Evolutionary conservation across 192 early-diverging fungal genomes (phyloP).

Genomic region (Thamnidium elegans): DNA sequence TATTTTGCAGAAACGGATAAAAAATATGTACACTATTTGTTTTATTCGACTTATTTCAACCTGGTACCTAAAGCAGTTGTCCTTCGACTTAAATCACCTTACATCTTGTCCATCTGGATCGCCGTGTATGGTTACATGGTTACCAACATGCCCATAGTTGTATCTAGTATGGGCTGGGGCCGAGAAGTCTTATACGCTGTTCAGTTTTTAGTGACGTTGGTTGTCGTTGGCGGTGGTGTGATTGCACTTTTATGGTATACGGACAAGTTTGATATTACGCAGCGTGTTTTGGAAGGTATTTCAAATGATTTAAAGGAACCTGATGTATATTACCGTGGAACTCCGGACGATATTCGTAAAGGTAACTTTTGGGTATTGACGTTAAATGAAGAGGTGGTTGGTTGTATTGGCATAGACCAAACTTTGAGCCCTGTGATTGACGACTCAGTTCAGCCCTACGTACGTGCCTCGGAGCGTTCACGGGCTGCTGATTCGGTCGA

Average conservation of each 20-base stretch:
- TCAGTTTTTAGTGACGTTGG: constrained; percentile 10
- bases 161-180: not conserved
- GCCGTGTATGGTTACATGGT: constrained; percentile 3
- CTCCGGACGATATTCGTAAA: not conserved
- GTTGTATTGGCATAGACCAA: constrained; percentile 35
- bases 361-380: constrained; percentile 41
- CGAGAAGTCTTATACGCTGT: not conserved
- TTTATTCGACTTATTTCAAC: constrained; percentile 36
- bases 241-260: constrained; percentile 29
- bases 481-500: not conserved
- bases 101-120: constrained; percentile 11
- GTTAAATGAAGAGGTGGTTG: constrained; percentile 28
- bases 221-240: constrained; percentile 9
- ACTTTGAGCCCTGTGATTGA: constrained; percentile 1
- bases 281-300: constrained; percentile 26
- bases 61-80: constrained; percentile 31
- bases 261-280: constrained; percentile 30
- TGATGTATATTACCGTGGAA: constrained; percentile 29
- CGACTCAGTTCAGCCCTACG: not conserved
- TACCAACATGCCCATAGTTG: constrained; percentile 4
- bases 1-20: constrained; percentile 32
- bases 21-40: constrained; percentile 37
- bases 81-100: constrained; percentile 23
- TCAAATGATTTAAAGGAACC: constrained; percentile 35
- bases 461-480: constrained; percentile 4